Base-by-base conservation (phyloP, 768 basidiomycete species). In the Tephrocybe rancida region DNA sequence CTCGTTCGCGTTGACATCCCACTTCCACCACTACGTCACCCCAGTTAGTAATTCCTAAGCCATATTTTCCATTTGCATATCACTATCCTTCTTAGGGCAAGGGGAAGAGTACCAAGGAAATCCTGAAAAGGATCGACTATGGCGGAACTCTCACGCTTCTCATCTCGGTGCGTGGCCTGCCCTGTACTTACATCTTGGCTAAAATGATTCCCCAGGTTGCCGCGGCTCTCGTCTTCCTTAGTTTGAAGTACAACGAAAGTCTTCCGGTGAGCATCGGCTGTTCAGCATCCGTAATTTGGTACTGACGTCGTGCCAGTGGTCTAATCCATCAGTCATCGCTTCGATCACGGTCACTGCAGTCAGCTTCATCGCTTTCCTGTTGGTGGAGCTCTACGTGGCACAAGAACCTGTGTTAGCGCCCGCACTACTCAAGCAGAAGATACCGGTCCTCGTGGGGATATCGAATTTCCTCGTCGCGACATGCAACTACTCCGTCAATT, bases 401-500 rank as follows among this genome's bases (percentile, higher is more conserved):
- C 69, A 78, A 0, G 90, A 91, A 66, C 90, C 91, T 0, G 80
- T 93, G 2, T 70, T 92, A 22, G 84, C 90, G 1, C 86, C 88
- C 0, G 77, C 69, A 58, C 70, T 93, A 11, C 69, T 92, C 25
- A 79, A 72, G 29, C 79, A 88, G 65, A 82, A 76, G 41, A 82
- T 91, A 1, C 90, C 90, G 1, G 78, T 90, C 3, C 76, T 93
- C 5, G 83, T 91, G 25, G 87, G 86, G 21, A 70, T 71, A 48
- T 88, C 83, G 62, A 90, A 90, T 61, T 87, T 89, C 61, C 78
- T 90, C 18, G 89, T 92, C 9, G 74, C 87, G 13, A 74, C 79
- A 4, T 90, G 88, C 67, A 92, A 90, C 62, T 91, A 92, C 59
- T 70, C 85, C 1, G 78, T 92, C 61, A 88, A 81, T 65, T 92